Evolutionary conservation across 805 yeast genomes (phyloP), one percentile per base, ranked within the genome.

Genomic region (Hagleromyces aurorensis): DNA sequence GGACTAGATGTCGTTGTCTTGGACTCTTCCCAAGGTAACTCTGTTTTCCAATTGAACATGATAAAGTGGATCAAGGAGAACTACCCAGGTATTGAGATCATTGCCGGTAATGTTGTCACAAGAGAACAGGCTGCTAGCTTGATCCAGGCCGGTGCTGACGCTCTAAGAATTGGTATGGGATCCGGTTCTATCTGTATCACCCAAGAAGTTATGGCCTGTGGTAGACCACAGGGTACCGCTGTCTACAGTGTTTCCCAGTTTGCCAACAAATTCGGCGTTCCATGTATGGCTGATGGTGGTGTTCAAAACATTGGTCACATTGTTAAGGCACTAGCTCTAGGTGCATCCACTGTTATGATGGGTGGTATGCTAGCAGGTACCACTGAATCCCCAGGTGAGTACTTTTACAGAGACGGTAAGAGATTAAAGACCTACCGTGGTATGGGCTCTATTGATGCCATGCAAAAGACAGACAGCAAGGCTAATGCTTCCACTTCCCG

Each of bases 211-310:
- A 91, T 91, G 98, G 98, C 98, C 30, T 94, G 96, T 67, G 98
- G 98, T 67, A 86, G 98, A 73, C 98, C 98, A 39, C 98, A 91
- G 70, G 98, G 97, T 67, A 86, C 97, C 45, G 98, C 98, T 38
- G 97, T 91, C 32, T 87, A 75, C 72, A 79, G 76, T 46, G 98
- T 91, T 33, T 72, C 91, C 43, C 87, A 89, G 68, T 87, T 91
- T 57, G 93, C 97, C 45, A 79, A 78, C 64, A 73, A 77, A 61
- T 91, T 89, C 57, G 98, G 98, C 59, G 94, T 91, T 44, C 97
- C 98, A 59, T 83, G 95, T 65, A 86, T 91, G 50, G 98, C 98
- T 46, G 98, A 91, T 61, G 98, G 98, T 72, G 98, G 98, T 76
- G 78, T 91, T 54, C 89, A 86, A 63, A 91, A 91, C 72, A 86